Base-by-base conservation (phyloP, 140 eudicot genomes). In the Erigeron philadelphicus region DNA sequence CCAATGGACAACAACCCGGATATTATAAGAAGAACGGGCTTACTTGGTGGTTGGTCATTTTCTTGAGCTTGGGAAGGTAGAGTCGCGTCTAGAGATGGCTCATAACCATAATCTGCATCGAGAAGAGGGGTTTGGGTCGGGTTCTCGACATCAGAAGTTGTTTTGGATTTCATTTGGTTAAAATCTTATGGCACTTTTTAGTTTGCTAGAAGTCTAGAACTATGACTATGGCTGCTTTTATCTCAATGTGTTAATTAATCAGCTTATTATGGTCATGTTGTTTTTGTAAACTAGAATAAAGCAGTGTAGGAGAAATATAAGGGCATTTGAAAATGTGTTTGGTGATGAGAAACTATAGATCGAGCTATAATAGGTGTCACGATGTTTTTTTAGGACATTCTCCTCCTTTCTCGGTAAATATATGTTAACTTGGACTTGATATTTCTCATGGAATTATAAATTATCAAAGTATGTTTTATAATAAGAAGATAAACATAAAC, bases 1-100 rank as follows among this genome's bases (percentile, higher is more conserved):
- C 70, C 80, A 57, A 69, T 67, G 66, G 83, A 81, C 79, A 83
- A 65, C 65, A 83, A 61, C 67, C 73, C 81, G 12, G 76, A 71
- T 56, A 70, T 40, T 56, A 77, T 35, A 23, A 83, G 75, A 8
- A 83, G 72, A 66, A 74, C 50, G 5, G 74, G 61, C 53, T 69
- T 79, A 41, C 68, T 64, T 31, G 85, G 66, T 61, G 66, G 88
- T 55, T 60, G 80, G 68, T 52, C 62, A 13, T 71, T 73, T 59
- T 79, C 68, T 62, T 66, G 83, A 66, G 71, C 40, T 6, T 48
- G 23, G 66, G 80, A 45, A 8, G 71, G 78, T 44, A 11, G 84
- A 55, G 35, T 74, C 7, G 79, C 77, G 35, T 74, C 86, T 64
- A 74, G 60, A 16, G 72, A 61, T 16, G 83, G 85, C 11, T 60